phyloP scores from a whole-genome alignment of 2,329 filamentous ascomycete genomes.

The Incumbomyces delicatus region DNA sequence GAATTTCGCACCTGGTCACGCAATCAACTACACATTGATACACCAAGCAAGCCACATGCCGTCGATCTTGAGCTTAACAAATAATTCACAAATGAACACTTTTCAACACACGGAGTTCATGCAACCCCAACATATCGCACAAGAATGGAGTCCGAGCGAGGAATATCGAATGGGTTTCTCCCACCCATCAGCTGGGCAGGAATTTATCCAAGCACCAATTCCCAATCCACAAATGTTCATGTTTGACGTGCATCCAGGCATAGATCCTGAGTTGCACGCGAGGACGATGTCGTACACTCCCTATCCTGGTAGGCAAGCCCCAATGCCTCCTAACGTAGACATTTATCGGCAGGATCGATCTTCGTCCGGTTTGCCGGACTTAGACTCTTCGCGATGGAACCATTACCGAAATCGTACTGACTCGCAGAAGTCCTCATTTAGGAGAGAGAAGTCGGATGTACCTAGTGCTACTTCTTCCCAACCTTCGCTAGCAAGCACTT shows the following conservation, averaged over 20 bases:
- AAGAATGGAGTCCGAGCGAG: no score
- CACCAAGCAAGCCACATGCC: no score
- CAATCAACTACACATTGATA: no score
- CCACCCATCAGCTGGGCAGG: neutral
- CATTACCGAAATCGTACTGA: slow-evolving; percentile 3
- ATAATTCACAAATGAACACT: no score
- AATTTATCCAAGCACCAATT: neutral
- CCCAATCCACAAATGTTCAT: neutral
- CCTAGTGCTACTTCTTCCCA: neutral
- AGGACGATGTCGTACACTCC: neutral
- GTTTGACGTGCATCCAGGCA: neutral
- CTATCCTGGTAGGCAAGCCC: slow-evolving; percentile 1
- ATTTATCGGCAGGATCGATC: neutral
- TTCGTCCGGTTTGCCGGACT: neutral
- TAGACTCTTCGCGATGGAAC: neutral
- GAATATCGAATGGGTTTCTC: no score
- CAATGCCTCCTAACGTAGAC: slow-evolving; percentile 1
- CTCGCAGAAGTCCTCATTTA: slow-evolving; percentile 1
- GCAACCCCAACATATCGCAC: no score
- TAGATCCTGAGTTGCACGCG: neutral
- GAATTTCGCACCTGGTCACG: no score
- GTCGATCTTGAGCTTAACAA: no score
- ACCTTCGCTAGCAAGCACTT: neutral
- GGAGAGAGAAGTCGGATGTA: neutral
- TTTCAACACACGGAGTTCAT: no score